Base-by-base conservation (phyloP, 768 basidiomycete genomes). In the Mycena galericulata region DNA sequence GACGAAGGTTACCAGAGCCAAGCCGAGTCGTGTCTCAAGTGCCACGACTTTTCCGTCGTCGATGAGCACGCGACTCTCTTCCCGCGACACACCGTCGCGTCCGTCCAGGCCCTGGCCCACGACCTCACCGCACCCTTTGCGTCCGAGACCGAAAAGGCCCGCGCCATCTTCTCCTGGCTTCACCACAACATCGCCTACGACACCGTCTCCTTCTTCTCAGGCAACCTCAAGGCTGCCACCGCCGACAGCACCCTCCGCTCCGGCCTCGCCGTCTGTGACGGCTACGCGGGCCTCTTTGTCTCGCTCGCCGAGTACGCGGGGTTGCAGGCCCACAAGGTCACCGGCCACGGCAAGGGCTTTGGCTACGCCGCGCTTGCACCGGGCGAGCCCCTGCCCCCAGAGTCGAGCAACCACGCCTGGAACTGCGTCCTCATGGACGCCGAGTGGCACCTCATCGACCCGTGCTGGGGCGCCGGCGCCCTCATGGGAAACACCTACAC, bases 391-490 rank as follows among this genome's bases (percentile, higher is more conserved):
- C 63, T 79, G 12, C 85, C 85, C n/a, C 72, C 75, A 27, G 79
- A 79, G 70, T 72, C 75, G 15, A 74, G 72, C n/a, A 82, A 82
- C 68, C 85, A 87, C 70, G 85, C 85, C 15, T 87, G 85, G 85
- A 86, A 85, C 64, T 82, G 81, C 72, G 79, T 84, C 14, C 75
- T 78, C 27, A 75, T 84, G 73, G 81, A 84, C 69, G 83, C 79
- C 49, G 79, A 82, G 62, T 87, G 86, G 85, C 79, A 78, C 26
- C 77, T 87, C 32, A 75, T 87, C 38, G 86, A 87, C 71, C 67
- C 81, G 12, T 85, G 84, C 71, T 87, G 86, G 85, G 86, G 85
- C 20, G 81, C 84, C 27, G 86, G 86, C n/a, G 78, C 75, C 30
- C 72, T 85, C 45, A 75, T 76, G 47, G 82, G 80, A 43, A 66